A percentile compares a stretch with the other conserved stretches of the same genome.
phyloP scores from a whole-genome alignment of 768 basidiomycete genomes.

The Pulveroboletus sp. region DNA sequence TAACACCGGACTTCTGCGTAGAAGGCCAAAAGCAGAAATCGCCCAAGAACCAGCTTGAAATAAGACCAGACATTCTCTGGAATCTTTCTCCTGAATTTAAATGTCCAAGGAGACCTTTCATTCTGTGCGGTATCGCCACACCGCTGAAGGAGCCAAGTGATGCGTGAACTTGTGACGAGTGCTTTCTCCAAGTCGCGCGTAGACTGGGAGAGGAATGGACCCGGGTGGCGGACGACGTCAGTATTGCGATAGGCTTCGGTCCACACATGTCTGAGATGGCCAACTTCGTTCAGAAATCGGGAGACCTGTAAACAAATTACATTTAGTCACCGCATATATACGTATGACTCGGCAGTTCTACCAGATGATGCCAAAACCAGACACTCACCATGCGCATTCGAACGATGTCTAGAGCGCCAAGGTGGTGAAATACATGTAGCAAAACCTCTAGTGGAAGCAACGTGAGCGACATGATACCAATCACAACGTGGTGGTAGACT shows the following conservation, averaged over 20 bases:
- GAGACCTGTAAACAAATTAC: neutral
- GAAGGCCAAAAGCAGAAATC: conserved; percentile 14
- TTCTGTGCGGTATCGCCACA: neutral
- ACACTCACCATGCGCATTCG: conserved; percentile 14
- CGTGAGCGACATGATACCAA: too few species aligned
- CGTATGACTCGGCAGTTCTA: too few species aligned
- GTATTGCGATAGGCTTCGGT: conserved; percentile 11
- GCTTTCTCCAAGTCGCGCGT: conserved; percentile 12
- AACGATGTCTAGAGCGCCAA: conserved; percentile 16
- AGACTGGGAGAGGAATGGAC: conserved; percentile 14
- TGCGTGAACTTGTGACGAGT: conserved; percentile 9
- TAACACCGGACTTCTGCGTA: conserved; percentile 16
- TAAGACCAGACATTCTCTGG: too few species aligned
- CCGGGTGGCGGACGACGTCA: conserved; percentile 15
- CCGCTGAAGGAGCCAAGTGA: conserved; percentile 1
- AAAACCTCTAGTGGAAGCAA: conserved; percentile 15
- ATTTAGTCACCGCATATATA: neutral
- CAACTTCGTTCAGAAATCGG: neutral
- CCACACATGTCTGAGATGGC: conserved; percentile 14
- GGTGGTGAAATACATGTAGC: conserved; percentile 4
- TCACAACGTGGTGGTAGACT: too few species aligned
- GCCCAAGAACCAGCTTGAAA: conserved; percentile 6
- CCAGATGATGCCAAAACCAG: too few species aligned
- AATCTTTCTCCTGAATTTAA: too few species aligned
- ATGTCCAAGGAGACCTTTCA: too few species aligned